These are phyloP conservation scores for Pestalotiopsis sp. DNA, from an alignment of 2,329 filamentous ascomycete species.

Conservation along the genomic window DNA sequence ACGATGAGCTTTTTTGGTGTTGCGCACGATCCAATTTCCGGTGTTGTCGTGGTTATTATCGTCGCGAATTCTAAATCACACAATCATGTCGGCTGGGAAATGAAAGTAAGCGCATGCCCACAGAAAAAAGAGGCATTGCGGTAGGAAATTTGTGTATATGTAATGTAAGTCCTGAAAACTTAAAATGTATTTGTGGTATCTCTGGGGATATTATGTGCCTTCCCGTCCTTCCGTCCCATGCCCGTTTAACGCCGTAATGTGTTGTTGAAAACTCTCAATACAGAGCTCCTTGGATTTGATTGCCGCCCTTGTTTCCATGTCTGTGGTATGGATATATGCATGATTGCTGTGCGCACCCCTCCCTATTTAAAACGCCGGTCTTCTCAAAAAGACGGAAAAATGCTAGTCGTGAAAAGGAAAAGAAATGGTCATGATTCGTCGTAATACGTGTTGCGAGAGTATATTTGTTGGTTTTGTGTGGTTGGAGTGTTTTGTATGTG, in stretches of 20 bases:
- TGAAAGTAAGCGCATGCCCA: neutral
- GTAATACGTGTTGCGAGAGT: neutral
- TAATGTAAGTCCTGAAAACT: neutral
- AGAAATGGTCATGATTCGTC: neutral
- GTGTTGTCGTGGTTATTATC: neutral
- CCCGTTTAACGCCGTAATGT: neutral
- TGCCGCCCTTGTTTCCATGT: neutral
- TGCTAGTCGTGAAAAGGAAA: neutral
- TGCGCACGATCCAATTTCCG: neutral
- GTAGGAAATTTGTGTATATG: neutral
- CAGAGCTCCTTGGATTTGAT: neutral
- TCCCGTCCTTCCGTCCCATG: neutral
- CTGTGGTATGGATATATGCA: neutral
- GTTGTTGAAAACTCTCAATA: neutral
- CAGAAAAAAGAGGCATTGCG: neutral
- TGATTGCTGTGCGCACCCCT: neutral
- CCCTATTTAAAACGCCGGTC: neutral
- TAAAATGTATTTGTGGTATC: neutral
- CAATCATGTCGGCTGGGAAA: neutral
- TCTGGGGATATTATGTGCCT: neutral
- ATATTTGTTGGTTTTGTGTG: neutral
- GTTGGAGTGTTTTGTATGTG: neutral
- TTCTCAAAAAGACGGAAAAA: neutral
- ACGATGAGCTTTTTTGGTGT: too few species aligned
- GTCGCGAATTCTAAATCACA: neutral